phyloP scores from a whole-genome alignment of 345 rosid genomes.

The Syzygium oleosum region DNA sequence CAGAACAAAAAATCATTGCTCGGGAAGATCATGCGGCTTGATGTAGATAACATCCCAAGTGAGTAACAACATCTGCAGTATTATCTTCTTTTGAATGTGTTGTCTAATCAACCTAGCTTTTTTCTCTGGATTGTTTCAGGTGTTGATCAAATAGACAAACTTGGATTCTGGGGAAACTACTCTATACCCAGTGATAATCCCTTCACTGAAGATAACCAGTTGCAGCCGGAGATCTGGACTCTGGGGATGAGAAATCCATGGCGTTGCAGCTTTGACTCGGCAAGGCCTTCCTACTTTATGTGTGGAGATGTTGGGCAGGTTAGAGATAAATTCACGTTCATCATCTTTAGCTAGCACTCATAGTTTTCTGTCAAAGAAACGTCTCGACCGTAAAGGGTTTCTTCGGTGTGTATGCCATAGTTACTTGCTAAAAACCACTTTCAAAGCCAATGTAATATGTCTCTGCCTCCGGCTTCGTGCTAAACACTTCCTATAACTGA shows the following conservation, averaged over 20 bases:
- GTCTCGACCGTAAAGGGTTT: neutral
- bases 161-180: slow-evolving; percentile 62
- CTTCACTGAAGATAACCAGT: slow-evolving; percentile 33
- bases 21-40: slow-evolving; percentile 90
- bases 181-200: slow-evolving; percentile 65
- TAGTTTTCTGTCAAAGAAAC: neutral
- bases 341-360: neutral
- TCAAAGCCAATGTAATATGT: neutral
- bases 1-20: slow-evolving; percentile 96
- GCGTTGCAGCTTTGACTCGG: slow-evolving; percentile 60
- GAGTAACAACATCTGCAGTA: slow-evolving; percentile 16
- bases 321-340: slow-evolving; percentile 5
- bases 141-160: slow-evolving; percentile 10
- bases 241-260: slow-evolving; percentile 58
- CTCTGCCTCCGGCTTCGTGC: neutral
- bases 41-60: slow-evolving; percentile 78
- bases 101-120: too few relatives aligned
- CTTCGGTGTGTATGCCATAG: neutral
- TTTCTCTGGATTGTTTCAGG: neutral
- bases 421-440: neutral
- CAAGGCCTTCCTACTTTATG: slow-evolving; percentile 51
- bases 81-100: neutral
- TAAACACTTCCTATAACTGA: neutral
- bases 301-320: slow-evolving; percentile 93
- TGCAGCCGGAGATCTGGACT: slow-evolving; percentile 59